A percentile compares a stretch with the other conserved stretches of the same genome.
Evolutionary conservation across 2,329 filamentous ascomycete species (phyloP).

Genomic region (Fusarium sp.): DNA sequence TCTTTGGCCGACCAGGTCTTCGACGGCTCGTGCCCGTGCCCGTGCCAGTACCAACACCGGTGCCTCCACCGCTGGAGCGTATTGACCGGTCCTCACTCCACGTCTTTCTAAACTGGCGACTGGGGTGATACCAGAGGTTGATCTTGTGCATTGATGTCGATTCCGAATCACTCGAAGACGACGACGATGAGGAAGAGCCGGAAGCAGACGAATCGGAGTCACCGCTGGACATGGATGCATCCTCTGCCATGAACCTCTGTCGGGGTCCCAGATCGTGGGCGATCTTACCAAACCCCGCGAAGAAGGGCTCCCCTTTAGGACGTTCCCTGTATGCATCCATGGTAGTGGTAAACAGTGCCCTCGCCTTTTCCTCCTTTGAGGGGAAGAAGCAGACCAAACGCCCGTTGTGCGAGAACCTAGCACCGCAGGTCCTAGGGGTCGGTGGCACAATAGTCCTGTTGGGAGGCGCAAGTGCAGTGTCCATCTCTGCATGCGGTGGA

Average conservation of each 20-base stretch:
- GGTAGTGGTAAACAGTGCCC: slow-evolving; percentile 61
- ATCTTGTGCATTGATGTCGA: slow-evolving; percentile 72
- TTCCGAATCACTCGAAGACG: slow-evolving; percentile 70
- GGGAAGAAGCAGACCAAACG: slow-evolving; percentile 76
- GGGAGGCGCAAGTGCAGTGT: slow-evolving; percentile 64
- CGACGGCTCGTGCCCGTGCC: slow-evolving; percentile 66
- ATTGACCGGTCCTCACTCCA: slow-evolving; percentile 69
- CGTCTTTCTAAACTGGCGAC: slow-evolving; percentile 64
- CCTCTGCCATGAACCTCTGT: slow-evolving; percentile 61
- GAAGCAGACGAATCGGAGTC: slow-evolving; percentile 63
- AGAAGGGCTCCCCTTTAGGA: slow-evolving; percentile 66
- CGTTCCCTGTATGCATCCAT: slow-evolving; percentile 61
- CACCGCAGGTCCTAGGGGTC: slow-evolving; percentile 69
- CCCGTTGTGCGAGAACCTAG: slow-evolving; percentile 72
- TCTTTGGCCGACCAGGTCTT: slow-evolving; percentile 66
- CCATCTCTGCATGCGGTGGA: slow-evolving; percentile 64
- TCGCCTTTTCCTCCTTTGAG: slow-evolving; percentile 72
- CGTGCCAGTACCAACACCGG: slow-evolving; percentile 61
- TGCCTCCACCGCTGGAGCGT: slow-evolving; percentile 72
- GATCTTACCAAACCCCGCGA: slow-evolving; percentile 68
- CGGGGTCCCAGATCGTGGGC: slow-evolving; percentile 64
- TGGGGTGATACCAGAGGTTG: slow-evolving; percentile 67
- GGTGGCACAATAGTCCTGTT: slow-evolving; percentile 68
- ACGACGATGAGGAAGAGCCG: slow-evolving; percentile 63
- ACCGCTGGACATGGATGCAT: slow-evolving; percentile 64